These are phyloP conservation scores for Mycena floridula DNA, from an alignment of 768 basidiomycete genomes.

Conservation along the genomic window DNA sequence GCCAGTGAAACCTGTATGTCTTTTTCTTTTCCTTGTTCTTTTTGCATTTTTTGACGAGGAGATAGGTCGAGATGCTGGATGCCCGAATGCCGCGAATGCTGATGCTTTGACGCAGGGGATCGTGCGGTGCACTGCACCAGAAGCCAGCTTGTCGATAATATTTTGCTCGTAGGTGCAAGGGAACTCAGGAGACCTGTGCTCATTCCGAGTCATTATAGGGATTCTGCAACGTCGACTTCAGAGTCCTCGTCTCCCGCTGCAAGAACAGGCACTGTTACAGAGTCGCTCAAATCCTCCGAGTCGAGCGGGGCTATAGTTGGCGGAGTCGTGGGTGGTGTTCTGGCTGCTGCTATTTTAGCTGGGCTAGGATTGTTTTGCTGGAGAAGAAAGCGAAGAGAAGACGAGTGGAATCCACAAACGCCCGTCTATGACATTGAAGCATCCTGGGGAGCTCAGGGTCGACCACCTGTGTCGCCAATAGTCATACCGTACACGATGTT, in stretches of 20 bases:
- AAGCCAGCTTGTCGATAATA: not conserved
- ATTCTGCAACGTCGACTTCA: not conserved
- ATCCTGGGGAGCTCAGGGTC: not conserved
- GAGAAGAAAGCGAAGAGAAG: not conserved
- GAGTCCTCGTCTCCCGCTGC: not conserved
- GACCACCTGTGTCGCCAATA: not conserved
- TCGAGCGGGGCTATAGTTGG: constrained; percentile 41
- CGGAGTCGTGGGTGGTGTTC: constrained; percentile 36
- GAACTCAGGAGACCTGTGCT: not conserved
- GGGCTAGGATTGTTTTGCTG: constrained; percentile 11
- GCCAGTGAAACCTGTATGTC: not conserved
- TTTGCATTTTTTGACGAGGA: not conserved
- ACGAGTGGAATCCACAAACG: not conserved
- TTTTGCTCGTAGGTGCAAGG: not conserved
- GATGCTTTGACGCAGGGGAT: not conserved
- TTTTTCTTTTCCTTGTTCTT: not conserved
- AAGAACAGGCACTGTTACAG: too few species aligned
- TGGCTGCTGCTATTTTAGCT: constrained; percentile 23
- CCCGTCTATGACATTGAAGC: not conserved
- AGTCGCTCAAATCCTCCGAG: constrained; percentile 2
- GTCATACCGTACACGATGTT: not conserved
- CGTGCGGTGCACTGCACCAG: not conserved
- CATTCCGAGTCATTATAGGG: not conserved
- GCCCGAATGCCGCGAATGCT: not conserved
- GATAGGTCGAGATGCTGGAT: not conserved